phyloP scores from a whole-genome alignment of 176 grass and related monocot species.

The Paspalum notatum region DNA sequence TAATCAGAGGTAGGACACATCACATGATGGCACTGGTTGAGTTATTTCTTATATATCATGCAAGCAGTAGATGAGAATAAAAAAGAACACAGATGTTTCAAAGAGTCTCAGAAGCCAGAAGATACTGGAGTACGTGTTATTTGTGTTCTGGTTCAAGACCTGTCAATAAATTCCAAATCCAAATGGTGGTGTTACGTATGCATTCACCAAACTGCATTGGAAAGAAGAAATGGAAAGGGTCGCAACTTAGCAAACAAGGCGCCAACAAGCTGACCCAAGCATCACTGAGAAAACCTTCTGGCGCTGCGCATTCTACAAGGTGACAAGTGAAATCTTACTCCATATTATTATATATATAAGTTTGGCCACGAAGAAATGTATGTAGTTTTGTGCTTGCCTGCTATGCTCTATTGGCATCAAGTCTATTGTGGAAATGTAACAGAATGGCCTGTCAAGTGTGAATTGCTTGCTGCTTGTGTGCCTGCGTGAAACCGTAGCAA shows the following conservation, averaged over 20 bases:
- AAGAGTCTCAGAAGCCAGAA: neutral
- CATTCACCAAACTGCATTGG: neutral
- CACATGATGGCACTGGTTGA: conserved; percentile 31
- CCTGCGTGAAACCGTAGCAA: neutral
- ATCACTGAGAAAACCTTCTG: neutral
- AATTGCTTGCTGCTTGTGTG: neutral
- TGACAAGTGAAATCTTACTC: neutral
- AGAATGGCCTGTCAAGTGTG: conserved; percentile 5
- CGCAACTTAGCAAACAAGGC: neutral
- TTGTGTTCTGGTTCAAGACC: neutral
- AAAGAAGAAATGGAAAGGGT: neutral
- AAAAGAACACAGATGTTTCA: neutral
- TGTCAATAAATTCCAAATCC: neutral
- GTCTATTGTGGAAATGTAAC: conserved; percentile 36
- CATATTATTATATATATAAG: neutral
- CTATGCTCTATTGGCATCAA: conserved; percentile 20
- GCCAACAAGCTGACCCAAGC: neutral
- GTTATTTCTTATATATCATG: neutral
- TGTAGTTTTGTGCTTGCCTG: conserved; percentile 15
- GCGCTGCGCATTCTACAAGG: neutral
- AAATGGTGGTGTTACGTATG: neutral
- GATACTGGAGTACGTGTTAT: no score
- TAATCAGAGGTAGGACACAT: conserved; percentile 36
- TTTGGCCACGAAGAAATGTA: neutral
- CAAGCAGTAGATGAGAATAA: conserved; percentile 6